phyloP scores from a whole-genome alignment of 257 asterid species.

The Pogostemon cablin region DNA sequence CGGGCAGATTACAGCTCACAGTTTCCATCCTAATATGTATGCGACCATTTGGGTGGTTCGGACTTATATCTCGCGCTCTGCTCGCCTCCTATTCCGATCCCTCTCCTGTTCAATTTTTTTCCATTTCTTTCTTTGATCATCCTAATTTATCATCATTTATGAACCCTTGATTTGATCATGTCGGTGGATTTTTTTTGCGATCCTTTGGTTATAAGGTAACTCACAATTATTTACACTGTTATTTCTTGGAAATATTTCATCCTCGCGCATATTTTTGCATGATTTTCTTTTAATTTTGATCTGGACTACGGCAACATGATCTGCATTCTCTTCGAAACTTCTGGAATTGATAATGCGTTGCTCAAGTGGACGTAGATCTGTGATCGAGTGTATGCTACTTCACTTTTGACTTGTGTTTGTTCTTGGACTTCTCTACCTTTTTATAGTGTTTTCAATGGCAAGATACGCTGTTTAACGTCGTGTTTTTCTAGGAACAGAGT shows the following conservation, averaged over 20 bases:
- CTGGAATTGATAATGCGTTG: slow-evolving; percentile 36
- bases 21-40: background rate
- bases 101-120: slow-evolving; percentile 36
- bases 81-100: slow-evolving; percentile 41
- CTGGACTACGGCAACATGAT: slow-evolving; percentile 23
- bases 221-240: slow-evolving; percentile 35
- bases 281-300: slow-evolving; percentile 32
- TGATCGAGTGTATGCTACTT: slow-evolving; percentile 37
- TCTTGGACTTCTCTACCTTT: slow-evolving; percentile 18
- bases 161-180: slow-evolving; percentile 36
- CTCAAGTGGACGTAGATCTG: slow-evolving; percentile 39
- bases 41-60: slow-evolving; percentile 31
- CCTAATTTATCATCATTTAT: slow-evolving; percentile 32
- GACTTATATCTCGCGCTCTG: slow-evolving; percentile 42
- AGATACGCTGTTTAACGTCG: slow-evolving; percentile 19
- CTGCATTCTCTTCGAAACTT: slow-evolving; percentile 25
- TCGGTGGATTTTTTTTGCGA: slow-evolving; percentile 28
- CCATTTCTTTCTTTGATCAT: slow-evolving; percentile 30
- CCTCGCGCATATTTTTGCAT: slow-evolving; percentile 23
- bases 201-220: slow-evolving; percentile 41
- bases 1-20: background rate
- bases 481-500: slow-evolving; percentile 6
- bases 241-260: slow-evolving; percentile 29
- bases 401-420: slow-evolving; percentile 36
- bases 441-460: slow-evolving; percentile 13